Percentiles rank a stretch among this genome's conserved stretches.
These are phyloP conservation scores for Puccinia novopanici DNA, from an alignment of 1,284 basidiomycete genomes.

Conservation along the genomic window DNA sequence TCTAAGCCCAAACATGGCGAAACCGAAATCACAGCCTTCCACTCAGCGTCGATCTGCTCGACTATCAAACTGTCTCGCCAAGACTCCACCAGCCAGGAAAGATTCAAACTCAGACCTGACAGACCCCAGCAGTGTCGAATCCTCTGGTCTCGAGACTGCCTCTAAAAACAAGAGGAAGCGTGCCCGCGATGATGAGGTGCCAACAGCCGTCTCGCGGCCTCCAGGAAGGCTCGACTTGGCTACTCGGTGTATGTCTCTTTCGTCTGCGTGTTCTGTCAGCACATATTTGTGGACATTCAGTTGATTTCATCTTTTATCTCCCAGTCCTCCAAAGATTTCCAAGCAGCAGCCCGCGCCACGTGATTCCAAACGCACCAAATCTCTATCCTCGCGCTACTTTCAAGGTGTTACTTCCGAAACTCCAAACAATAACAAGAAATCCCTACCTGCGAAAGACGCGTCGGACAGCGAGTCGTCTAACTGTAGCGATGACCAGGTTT, in stretches of 20 bases:
- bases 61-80: constrained; percentile 14
- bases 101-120: not conserved
- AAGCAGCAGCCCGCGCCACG: not conserved
- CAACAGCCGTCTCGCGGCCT: not conserved
- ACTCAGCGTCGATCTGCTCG: constrained; percentile 26
- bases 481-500: not conserved
- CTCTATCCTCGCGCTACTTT: constrained; percentile 29
- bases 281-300: not conserved
- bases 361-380: not conserved
- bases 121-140: constrained; percentile 9
- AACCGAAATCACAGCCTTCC: not conserved
- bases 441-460: not conserved
- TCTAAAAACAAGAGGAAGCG: constrained; percentile 24
- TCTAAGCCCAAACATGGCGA: not conserved
- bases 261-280: not conserved
- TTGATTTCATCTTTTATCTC: not conserved
- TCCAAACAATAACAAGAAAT: too few species aligned
- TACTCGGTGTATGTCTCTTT: constrained; percentile 13
- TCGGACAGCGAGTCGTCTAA: not conserved
- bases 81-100: constrained; percentile 4
- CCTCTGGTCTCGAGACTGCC: not conserved
- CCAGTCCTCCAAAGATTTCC: not conserved
- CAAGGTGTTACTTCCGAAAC: constrained; percentile 1
- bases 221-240: not conserved
- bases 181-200: not conserved